phyloP scores from a whole-genome alignment of 495 filamentous ascomycete genomes.

The Lindgomyces ingoldianus region DNA sequence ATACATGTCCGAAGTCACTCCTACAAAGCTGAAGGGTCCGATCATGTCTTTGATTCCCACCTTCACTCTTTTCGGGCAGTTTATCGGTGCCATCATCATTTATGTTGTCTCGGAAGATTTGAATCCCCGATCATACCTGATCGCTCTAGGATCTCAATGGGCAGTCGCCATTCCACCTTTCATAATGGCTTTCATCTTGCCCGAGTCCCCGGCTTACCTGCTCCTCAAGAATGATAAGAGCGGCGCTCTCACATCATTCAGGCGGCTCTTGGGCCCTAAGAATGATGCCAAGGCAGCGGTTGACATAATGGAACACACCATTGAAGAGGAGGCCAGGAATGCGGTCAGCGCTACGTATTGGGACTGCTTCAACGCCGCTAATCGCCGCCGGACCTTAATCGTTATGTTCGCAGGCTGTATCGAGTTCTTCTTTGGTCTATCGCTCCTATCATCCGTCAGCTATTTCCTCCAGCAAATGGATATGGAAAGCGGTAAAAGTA shows the following conservation, averaged over 20 bases:
- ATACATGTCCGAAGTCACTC: constrained; percentile 26
- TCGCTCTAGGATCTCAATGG: constrained; percentile 19
- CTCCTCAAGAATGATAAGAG: constrained; percentile 1
- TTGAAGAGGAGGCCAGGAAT: constrained; percentile 19
- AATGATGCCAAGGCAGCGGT: constrained; percentile 7
- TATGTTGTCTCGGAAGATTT: not conserved
- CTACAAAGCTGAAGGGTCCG: constrained; percentile 4
- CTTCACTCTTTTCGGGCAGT: constrained; percentile 23
- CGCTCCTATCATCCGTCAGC: constrained; percentile 13
- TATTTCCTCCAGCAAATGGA: constrained; percentile 19
- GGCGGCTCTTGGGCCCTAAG: constrained; percentile 12
- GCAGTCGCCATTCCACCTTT: constrained; percentile 3
- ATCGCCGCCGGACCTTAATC: constrained; percentile 20
- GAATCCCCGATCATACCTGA: constrained; percentile 7
- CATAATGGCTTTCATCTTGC: constrained; percentile 10
- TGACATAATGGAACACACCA: not conserved
- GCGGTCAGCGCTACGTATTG: constrained; percentile 6
- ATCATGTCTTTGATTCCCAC: constrained; percentile 19
- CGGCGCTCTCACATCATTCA: constrained; percentile 15
- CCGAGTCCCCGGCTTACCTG: constrained; percentile 23
- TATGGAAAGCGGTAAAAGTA: constrained; percentile 5
- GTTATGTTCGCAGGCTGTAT: constrained; percentile 16
- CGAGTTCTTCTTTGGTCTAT: constrained; percentile 14
- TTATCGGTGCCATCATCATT: constrained; percentile 20
- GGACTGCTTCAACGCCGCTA: constrained; percentile 20